Base-by-base conservation (phyloP, 495 filamentous ascomycete species). In the Penicillium soppii region DNA sequence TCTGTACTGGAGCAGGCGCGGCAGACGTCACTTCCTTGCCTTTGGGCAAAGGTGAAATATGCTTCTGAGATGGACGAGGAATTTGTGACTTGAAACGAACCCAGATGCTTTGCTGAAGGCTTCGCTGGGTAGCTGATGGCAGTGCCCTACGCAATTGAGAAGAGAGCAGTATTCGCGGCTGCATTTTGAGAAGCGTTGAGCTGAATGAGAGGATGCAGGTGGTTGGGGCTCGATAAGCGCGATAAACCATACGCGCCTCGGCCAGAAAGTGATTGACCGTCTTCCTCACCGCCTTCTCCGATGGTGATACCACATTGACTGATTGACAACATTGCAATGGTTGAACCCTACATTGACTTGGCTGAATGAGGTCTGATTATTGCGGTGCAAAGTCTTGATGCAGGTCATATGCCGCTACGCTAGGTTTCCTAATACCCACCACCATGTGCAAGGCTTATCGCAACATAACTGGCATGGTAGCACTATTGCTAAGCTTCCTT, bases 131-230 rank as follows among this genome's bases (percentile, higher is more conserved):
- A 8, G 51, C 50, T 39, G 48, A 57, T 7, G 68, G 58, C 43
- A 71, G 53, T 13, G 57, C 49, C 8, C 58, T 47, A 20, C 69
- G 65, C 57, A 71, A 64, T 58, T 69, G 63, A 16, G 69, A 61
- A 43, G 66, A 63, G n/a, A 74, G 45, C 7, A 70, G 50, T 23
- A 73, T 58, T n/a, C 58, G 55, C 4, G 50, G 17, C 37, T 60
- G 61, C 69, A 71, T 73, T 38, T 9, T 27, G 25, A 5, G 25
- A 27, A 27, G 25, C 4, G 4, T 9, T 27, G 25, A 27, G 25
- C 4, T 27, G 5, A 9, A 9, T 9, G 5, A 27, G 25, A 4
- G 25, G 25, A 27, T n/a, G n/a, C n/a, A n/a, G n/a, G n/a, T n/a
- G n/a, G n/a, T n/a, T n/a, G n/a, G n/a, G n/a, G n/a, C n/a, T n/a